Evolutionary conservation across 139 green algal species (phyloP), one percentile per base, ranked within the genome.

Genomic region (Picochlorum sp.): DNA sequence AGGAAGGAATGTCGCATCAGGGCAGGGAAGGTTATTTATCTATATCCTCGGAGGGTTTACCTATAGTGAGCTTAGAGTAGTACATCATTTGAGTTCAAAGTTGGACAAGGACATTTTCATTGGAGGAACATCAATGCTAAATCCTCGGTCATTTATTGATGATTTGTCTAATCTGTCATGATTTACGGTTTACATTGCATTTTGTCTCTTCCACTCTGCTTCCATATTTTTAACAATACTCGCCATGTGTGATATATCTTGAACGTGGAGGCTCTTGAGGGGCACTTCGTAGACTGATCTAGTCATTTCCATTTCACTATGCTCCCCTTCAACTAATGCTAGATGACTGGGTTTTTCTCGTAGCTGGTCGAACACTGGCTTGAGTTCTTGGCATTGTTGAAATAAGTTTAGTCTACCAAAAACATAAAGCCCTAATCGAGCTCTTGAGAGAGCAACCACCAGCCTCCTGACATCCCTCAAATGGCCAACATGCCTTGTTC

Each of bases 381-480:
- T 75, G 66, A 98, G 82, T 84, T 98, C 92, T 65, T 87, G 92
- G 80, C 91, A 97, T 67, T 97, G 85, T 24, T 69, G 73, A 63
- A 98, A 98, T 18, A 98, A 81, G 41, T 47, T 7, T 46, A 74
- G 67, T 30, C 83, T 74, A 16, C 89, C 89, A 72, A 99, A 96
- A n/a, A 97, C 63, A 75, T 98, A 98, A 26, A 99, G 82, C 15
- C 94, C 94, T 59, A 99, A 80, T 8, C 91, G 80, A 10, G 94
- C 78, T 18, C 94, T 82, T 0, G 85, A 95, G 77, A 96, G 83
- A 59, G 94, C 94, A 58, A 99, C 94, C 38, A 96, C 89, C 58
- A 99, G 76, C 15, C 94, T 82, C 9, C 94, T 77, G 62, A 98
- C 91, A 63, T 99, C 92, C 0, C 94, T 73, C 32, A 99, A 69